Percentiles rank a stretch among this genome's conserved stretches.
These are phyloP conservation scores for Fusarium musae DNA, from an alignment of 2,329 filamentous ascomycete species.

Conservation along the genomic window DNA sequence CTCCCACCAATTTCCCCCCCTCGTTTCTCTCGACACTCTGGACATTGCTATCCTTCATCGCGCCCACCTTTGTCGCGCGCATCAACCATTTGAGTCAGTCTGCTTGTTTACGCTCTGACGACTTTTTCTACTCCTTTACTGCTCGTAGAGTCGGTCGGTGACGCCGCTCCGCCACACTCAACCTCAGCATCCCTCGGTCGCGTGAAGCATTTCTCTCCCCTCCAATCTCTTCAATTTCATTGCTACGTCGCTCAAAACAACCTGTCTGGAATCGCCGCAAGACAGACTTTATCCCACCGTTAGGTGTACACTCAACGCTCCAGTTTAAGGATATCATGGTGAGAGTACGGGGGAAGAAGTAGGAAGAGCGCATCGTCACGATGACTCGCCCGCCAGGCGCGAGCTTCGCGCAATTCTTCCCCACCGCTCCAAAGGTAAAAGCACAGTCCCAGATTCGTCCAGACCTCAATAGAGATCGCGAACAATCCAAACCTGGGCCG, in stretches of 20 bases:
- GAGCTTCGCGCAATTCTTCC: conserved; percentile 89
- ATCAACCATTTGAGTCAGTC: conserved; percentile 16
- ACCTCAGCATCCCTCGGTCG: conserved; percentile 50
- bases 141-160: conserved; percentile 39
- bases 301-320: conserved; percentile 23
- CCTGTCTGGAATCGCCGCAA: conserved; percentile 14
- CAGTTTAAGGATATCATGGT: conserved; percentile 65
- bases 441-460: conserved; percentile 51
- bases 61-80: conserved; percentile 26
- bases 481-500: conserved; percentile 44
- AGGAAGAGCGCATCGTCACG: conserved; percentile 64
- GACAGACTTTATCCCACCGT: background rate
- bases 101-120: conserved; percentile 23
- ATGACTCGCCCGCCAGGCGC: conserved; percentile 83
- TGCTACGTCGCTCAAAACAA: conserved; percentile 13
- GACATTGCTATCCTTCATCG: conserved; percentile 34
- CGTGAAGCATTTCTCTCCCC: conserved; percentile 50
- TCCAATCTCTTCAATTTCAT: conserved; percentile 31
- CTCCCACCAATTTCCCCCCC: conserved; percentile 37
- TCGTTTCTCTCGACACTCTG: conserved; percentile 26
- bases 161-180: conserved; percentile 40
- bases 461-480: conserved; percentile 49
- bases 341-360: conserved; percentile 63
- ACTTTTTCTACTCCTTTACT: conserved; percentile 39
- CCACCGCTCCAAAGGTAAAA: conserved; percentile 76